Conservation (phyloP, 2,329 filamentous ascomycete genomes). For the Westerdykella sp. region DNA sequence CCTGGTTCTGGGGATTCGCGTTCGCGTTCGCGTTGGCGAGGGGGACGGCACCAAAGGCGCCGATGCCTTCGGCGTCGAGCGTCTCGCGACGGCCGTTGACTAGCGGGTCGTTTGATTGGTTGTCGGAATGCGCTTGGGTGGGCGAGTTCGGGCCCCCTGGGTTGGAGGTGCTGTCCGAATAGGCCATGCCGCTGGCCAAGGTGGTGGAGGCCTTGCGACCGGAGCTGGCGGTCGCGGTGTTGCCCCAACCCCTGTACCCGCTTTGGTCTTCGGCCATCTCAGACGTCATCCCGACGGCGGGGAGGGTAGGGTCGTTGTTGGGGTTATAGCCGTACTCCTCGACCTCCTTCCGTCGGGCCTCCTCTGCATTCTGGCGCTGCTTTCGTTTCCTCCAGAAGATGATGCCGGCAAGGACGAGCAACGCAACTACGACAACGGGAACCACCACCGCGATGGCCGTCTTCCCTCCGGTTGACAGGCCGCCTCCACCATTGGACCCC, state of each 20-base stretch:
- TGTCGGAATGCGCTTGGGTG: constrained; percentile 60
- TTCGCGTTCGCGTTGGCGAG: background rate
- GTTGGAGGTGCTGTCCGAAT: constrained; percentile 64
- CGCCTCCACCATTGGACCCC: constrained; percentile 21
- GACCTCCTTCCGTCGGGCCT: constrained; percentile 87
- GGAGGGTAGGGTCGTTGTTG: constrained; percentile 84
- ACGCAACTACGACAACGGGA: constrained; percentile 79
- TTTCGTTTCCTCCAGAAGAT: constrained; percentile 88
- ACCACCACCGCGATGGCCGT: constrained; percentile 93
- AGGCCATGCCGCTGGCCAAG: constrained; percentile 65
- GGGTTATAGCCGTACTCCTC: constrained; percentile 97
- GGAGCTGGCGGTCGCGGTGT: constrained; percentile 59
- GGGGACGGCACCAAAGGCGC: constrained; percentile 65
- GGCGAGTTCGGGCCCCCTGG: constrained; percentile 55
- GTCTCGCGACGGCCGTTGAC: constrained; percentile 45
- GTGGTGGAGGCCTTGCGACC: constrained; percentile 81
- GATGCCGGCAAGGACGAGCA: constrained; percentile 69
- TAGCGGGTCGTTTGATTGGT: constrained; percentile 62
- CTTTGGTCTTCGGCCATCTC: constrained; percentile 70
- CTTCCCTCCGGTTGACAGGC: constrained; percentile 58
- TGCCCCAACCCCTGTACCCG: constrained; percentile 94
- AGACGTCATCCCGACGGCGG: constrained; percentile 50
- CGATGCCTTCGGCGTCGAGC: constrained; percentile 72
- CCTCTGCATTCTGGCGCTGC: constrained; percentile 74
- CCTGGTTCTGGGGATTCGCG: constrained; percentile 47